Evolutionary conservation across 2,329 filamentous ascomycete genomes (phyloP).

Genomic region (Calonectria crousiana): DNA sequence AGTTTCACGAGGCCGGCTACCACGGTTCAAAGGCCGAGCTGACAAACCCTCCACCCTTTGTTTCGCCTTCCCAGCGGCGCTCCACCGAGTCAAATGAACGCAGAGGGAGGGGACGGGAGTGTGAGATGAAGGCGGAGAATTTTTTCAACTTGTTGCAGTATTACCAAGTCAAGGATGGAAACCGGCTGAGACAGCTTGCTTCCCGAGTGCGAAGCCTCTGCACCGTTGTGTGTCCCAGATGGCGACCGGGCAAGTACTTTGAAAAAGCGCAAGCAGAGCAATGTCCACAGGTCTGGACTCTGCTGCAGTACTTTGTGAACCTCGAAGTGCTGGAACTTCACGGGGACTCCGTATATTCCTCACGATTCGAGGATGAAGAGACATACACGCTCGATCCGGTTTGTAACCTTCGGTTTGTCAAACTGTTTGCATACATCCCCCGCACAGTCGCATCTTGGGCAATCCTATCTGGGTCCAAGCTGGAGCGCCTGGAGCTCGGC

Average conservation of each 20-base stretch:
- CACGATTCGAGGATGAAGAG: not conserved
- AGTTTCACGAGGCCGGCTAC: conserved; percentile 24
- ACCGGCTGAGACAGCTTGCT: not conserved
- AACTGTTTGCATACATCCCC: conserved; percentile 28
- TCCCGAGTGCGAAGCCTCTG: conserved; percentile 19
- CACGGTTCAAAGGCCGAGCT: conserved; percentile 19
- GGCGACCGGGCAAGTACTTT: not conserved
- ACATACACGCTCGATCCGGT: not conserved
- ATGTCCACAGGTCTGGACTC: conserved; percentile 25
- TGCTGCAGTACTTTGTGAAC: conserved; percentile 27
- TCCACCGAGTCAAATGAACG: not conserved
- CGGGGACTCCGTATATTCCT: not conserved
- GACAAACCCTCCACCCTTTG: conserved; percentile 9
- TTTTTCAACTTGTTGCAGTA: conserved; percentile 20
- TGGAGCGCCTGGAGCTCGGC: conserved; percentile 30
- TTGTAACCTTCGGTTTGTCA: conserved; percentile 20
- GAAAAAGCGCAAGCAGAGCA: not conserved
- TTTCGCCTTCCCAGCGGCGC: not conserved
- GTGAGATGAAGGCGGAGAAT: not conserved
- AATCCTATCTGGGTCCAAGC: not conserved
- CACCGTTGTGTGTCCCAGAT: not conserved
- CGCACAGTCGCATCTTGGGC: conserved; percentile 24
- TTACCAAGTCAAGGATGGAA: not conserved
- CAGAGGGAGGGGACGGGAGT: too few relatives aligned
- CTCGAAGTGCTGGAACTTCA: conserved; percentile 28